Evolutionary conservation across 1,139 yeast species (phyloP), one percentile per base, ranked within the genome.

Genomic region (Casaregolazyma suthepensis): DNA sequence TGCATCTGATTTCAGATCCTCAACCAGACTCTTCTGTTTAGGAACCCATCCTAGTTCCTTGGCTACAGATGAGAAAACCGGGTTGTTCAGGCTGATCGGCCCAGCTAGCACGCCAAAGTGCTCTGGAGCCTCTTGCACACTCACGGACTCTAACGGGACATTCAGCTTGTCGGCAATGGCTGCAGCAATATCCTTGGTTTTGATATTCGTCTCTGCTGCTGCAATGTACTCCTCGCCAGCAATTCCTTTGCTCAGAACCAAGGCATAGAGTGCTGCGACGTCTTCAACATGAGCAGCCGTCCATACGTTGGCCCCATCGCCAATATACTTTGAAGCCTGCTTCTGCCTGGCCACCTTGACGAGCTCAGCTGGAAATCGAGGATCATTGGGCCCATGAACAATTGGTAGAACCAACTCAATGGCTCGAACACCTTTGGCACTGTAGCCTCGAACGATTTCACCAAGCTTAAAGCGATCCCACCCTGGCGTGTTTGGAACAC

Each of bases 241-340:
- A 52, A 55, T 4, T 2, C 67, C 72, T 48, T 66, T 66, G 53
- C 67, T 70, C 13, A 66, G 26, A 7, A 64, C 71, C 31, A 63
- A 52, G 18, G 56, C 50, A 45, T 54, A 70, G 22, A 70, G 45
- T 3, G 37, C 52, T 1, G 72, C 74, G 31, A 66, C 71, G 62
- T 72, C 75, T 2, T 48, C 23, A n/a, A 58, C 59, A 48, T 69
- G 64, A 17, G 67, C 68, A 2, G 72, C 67, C 5, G 70, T 55
- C 74, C 74, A 72, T 1, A 50, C 57, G 51, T 63, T 64, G 12
- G 53, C 38, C 10, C 73, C 74, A 6, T 63, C 66, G 3, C 61
- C 71, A 13, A 65, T 35, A 49, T 64, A 67, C 9, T 52, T 55
- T 6, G 66, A 59, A 20, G 47, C 55, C 1, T 66, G 66, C 5